Base-by-base conservation (phyloP, 257 asterid species). In the Nicotiana attenuata region DNA sequence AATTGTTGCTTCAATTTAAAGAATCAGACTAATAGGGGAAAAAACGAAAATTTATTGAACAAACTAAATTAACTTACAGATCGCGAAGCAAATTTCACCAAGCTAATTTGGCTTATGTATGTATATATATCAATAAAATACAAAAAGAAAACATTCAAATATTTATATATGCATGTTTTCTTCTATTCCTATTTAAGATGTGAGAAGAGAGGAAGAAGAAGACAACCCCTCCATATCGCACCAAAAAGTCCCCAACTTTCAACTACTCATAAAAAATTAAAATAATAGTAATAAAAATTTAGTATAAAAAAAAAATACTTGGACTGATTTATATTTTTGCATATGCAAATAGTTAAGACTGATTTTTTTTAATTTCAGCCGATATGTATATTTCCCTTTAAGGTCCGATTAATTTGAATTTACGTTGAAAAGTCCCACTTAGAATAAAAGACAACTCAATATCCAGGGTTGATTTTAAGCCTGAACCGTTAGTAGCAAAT, bases 201-300 rank as follows among this genome's bases (percentile, higher is more conserved):
- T 9, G 45, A 66, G 61, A 80, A 29, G 68, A 50, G 55, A 65
- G 41, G 31, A 81, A 55, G 84, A 86, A 84, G 83, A 85, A 88
- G 91, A 90, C 89, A 89, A 90, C 77, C 81, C 86, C 89, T 85
- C 84, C 89, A 88, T 90, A 85, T 80, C 89, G 92, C 88, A 84
- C 86, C 85, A 56, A 83, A 87, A 80, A 84, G 26, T 19, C 16
- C 75, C 53, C 83, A 47, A 53, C 28, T 82, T 81, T 80, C 88
- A 87, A 85, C 88, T 28, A 83, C 85, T 85, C 88, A 81, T 81
- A 82, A 79, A 80, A 60, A 86, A 78, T 65, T 52, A 52, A 10
- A 52, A 11, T 3, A 50, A 50, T 10, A 50, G 28, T 26, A 28
- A 28, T 28, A 52, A 13, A 50, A 38, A 7, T 0, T 7, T 8